Percentiles rank a stretch among this genome's conserved stretches.
These are phyloP conservation scores for Pyrus pyrifolia DNA, from an alignment of 306 rosid genomes.

Conservation along the genomic window DNA sequence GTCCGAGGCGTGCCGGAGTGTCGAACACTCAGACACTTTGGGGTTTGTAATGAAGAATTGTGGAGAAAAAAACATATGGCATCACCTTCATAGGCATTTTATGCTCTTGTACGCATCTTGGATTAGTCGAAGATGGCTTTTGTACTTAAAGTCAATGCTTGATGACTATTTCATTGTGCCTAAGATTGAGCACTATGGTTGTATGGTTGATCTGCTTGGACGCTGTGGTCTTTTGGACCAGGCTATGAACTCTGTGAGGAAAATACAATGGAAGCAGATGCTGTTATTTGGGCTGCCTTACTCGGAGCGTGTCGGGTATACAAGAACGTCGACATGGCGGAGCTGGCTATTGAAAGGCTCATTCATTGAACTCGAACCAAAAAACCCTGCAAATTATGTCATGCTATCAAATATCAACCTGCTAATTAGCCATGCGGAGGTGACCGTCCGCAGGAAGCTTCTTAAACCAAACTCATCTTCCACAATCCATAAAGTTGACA, in stretches of 20 bases:
- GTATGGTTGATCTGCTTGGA: conserved; percentile 51
- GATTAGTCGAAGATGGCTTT: conserved; percentile 51
- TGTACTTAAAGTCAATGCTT: conserved; percentile 53
- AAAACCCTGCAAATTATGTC: conserved; percentile 70
- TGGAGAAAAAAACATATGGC: conserved; percentile 42
- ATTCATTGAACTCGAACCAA: conserved; percentile 64
- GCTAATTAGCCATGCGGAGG: background rate
- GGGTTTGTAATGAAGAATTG: conserved; percentile 29
- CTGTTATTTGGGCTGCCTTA: conserved; percentile 46
- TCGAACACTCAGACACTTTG: too few relatives aligned
- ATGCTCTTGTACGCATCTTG: conserved; percentile 66
- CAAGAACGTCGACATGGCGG: conserved; percentile 43
- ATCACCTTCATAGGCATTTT: conserved; percentile 58
- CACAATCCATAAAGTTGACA: background rate
- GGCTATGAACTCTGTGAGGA: conserved; percentile 45
- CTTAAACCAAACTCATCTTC: conserved; percentile 1
- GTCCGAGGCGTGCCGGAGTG: too few relatives aligned
- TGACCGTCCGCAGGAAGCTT: background rate
- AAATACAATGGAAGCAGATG: conserved; percentile 59
- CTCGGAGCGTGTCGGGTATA: conserved; percentile 39
- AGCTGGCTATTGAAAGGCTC: conserved; percentile 49
- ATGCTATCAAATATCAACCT: conserved; percentile 46
- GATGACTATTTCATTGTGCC: conserved; percentile 44
- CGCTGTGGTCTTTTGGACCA: conserved; percentile 54
- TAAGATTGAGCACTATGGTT: conserved; percentile 53